Percentiles rank a stretch among this genome's conserved stretches.
phyloP scores from a whole-genome alignment of 768 basidiomycete species.

The Flagelloscypha sp. region DNA sequence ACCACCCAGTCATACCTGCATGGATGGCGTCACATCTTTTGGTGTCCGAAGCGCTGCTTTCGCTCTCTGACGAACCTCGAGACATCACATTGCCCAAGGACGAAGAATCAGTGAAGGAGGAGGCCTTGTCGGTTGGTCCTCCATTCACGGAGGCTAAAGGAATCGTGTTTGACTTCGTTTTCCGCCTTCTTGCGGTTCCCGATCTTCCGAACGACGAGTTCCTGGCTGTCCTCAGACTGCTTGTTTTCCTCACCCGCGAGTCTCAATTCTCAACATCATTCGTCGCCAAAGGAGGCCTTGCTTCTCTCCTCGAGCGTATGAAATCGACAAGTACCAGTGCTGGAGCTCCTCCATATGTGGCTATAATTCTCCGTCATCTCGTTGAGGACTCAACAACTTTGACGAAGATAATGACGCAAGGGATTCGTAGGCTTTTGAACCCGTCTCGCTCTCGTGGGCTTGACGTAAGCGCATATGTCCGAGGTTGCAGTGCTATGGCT shows the following conservation, averaged over 20 bases:
- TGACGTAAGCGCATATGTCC: slow-evolving; percentile 68
- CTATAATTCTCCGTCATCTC: slow-evolving; percentile 85
- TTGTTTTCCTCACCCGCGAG: slow-evolving; percentile 80
- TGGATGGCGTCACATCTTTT: slow-evolving; percentile 87
- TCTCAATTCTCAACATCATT: slow-evolving; percentile 57
- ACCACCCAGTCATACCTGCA: slow-evolving; percentile 55
- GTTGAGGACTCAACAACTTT: slow-evolving; percentile 70
- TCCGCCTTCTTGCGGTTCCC: slow-evolving; percentile 58
- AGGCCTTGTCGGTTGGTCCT: slow-evolving; percentile 52
- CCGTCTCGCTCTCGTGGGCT: slow-evolving; percentile 59
- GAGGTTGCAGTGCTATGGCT: slow-evolving; percentile 69
- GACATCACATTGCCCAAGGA: slow-evolving; percentile 61
- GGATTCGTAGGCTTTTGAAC: slow-evolving; percentile 73
- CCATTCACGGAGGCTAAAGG: slow-evolving; percentile 50
- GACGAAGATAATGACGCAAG: slow-evolving; percentile 68
- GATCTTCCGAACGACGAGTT: slow-evolving; percentile 73
- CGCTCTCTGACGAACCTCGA: slow-evolving; percentile 65
- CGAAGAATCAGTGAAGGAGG: slow-evolving; percentile 48
- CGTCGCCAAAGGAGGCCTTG: slow-evolving; percentile 56
- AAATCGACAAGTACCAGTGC: slow-evolving; percentile 47
- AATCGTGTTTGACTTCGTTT: slow-evolving; percentile 67
- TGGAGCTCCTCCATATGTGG: slow-evolving; percentile 75
- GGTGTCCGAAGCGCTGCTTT: slow-evolving; percentile 77
- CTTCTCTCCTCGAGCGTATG: slow-evolving; percentile 58
- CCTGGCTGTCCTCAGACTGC: slow-evolving; percentile 69